A percentile compares a stretch with the other conserved stretches of the same genome.
Evolutionary conservation across 1,284 basidiomycete genomes (phyloP).

Genomic region (Melampsora abietis-canadensis): DNA sequence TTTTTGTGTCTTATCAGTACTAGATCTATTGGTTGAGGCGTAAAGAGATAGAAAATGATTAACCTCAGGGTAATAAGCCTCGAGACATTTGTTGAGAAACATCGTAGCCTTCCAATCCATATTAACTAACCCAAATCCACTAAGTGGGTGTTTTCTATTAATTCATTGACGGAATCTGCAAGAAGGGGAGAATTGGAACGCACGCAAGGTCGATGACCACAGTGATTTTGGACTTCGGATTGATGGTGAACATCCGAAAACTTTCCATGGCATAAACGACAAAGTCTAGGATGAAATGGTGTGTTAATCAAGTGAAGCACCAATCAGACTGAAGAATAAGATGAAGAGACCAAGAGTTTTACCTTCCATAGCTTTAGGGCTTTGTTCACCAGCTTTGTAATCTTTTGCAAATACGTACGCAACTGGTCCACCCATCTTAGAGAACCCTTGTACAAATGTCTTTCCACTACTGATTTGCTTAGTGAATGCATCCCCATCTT

Average conservation of each 20-base stretch:
- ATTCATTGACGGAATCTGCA: background rate
- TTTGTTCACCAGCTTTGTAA: constrained; percentile 28
- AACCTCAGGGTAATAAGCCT: constrained; percentile 41
- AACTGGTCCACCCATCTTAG: constrained; percentile 22
- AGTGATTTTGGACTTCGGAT: constrained; percentile 6
- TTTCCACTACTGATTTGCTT: constrained; percentile 32
- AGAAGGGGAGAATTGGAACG: background rate
- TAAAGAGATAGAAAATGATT: background rate
- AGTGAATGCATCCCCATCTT: constrained; percentile 4
- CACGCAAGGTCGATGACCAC: constrained; percentile 28
- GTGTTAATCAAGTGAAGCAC: background rate
- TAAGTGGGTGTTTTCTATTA: background rate
- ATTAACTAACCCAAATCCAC: constrained; percentile 36
- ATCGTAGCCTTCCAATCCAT: constrained; percentile 40
- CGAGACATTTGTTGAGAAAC: constrained; percentile 30
- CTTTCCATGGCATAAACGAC: constrained; percentile 31
- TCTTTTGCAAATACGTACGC: constrained; percentile 12
- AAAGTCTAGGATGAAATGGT: constrained; percentile 11
- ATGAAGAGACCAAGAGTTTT: background rate
- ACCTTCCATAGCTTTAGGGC: constrained; percentile 23
- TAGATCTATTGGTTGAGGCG: background rate
- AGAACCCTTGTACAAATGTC: constrained; percentile 29
- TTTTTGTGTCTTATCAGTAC: background rate
- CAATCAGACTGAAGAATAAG: background rate
- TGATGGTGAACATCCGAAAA: constrained; percentile 6